Base-by-base conservation (phyloP, 345 rosid species). In the Hirschfeldia incana region DNA sequence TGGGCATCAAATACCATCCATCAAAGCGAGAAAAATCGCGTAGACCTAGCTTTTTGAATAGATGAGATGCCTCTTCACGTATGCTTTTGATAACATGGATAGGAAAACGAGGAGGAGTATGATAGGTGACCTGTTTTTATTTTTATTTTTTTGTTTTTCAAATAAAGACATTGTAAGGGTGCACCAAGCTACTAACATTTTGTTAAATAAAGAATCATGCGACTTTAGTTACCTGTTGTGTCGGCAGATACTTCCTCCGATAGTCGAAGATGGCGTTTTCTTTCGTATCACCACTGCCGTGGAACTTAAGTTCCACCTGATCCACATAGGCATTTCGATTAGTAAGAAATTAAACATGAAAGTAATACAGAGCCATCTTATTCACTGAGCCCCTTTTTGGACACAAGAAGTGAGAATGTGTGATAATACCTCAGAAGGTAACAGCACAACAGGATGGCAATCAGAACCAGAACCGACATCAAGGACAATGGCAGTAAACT, bases 81-180 rank as follows among this genome's bases (percentile, higher is more conserved):
- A 94, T 94, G 53, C 76, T 81, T 83, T 86, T 75, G 80, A 89
- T 91, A 70, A 91, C 84, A 36, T 87, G 87, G 72, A 88, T 64
- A 70, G 95, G 97, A 81, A 94, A 91, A 77, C 94, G 93, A 65
- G 97, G 98, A 7, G 97, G 97, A 67, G 98, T 94, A 78, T 94
- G 93, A 85, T 94, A 92, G 60, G 91, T 90, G 77, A 94, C 98
- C 98, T 94, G 87, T 66, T 53, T 69, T 37, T 7, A 8, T 37
- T 42, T 10, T 42, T 10, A 2, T 10, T 42, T 42, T 42, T 8
- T 36, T 21, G 21, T 42, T 34, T 33, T 36, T 8, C 1, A 7
- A 49, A n/a, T 49, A n/a, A 49, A 49, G 57, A 49, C 57, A 51
- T n/a, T 51, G 57, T 42, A 42, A 42, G 49, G 49, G 49, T 42